Conservation (phyloP, 1,284 basidiomycete species). For the Microstroma glucosiphilum region DNA sequence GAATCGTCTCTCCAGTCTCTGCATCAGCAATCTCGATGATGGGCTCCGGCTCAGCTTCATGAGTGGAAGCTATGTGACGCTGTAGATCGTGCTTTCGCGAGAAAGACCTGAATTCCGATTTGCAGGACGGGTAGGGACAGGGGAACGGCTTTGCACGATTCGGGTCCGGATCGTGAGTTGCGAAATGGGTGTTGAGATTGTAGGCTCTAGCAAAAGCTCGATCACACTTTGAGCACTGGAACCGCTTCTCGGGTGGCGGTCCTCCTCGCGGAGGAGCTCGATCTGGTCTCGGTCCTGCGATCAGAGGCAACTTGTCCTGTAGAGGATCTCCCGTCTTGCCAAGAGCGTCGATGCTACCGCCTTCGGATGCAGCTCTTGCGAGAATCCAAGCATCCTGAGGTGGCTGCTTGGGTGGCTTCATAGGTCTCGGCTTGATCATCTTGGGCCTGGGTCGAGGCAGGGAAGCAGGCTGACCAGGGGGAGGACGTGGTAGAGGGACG, state of each 20-base stretch:
- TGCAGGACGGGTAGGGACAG: slow-evolving; percentile 69
- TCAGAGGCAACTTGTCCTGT: slow-evolving; percentile 1
- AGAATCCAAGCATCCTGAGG: neutral
- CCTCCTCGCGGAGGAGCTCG: neutral
- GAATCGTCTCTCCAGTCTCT: slow-evolving; percentile 17
- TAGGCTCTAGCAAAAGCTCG: slow-evolving; percentile 79
- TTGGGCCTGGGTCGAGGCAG: neutral
- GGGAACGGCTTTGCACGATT: slow-evolving; percentile 75
- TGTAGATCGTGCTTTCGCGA: slow-evolving; percentile 82
- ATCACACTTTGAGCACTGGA: slow-evolving; percentile 43
- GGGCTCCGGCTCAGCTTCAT: slow-evolving; percentile 52
- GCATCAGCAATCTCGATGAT: slow-evolving; percentile 25
- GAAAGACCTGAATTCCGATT: slow-evolving; percentile 64
- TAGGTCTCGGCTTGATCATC: neutral
- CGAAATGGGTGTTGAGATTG: slow-evolving; percentile 82
- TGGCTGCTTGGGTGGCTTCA: neutral
- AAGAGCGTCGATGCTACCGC: neutral
- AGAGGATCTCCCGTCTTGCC: neutral
- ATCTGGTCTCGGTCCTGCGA: slow-evolving; percentile 1
- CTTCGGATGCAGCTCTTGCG: neutral
- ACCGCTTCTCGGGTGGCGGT: slow-evolving; percentile 30
- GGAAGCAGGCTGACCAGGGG: neutral
- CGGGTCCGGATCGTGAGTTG: slow-evolving; percentile 69
- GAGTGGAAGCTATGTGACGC: slow-evolving; percentile 75
- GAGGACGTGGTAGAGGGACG: slow-evolving; percentile 5